These are phyloP conservation scores for Plectranthus barbatus DNA, from an alignment of 257 asterid genomes.

Conservation along the genomic window DNA sequence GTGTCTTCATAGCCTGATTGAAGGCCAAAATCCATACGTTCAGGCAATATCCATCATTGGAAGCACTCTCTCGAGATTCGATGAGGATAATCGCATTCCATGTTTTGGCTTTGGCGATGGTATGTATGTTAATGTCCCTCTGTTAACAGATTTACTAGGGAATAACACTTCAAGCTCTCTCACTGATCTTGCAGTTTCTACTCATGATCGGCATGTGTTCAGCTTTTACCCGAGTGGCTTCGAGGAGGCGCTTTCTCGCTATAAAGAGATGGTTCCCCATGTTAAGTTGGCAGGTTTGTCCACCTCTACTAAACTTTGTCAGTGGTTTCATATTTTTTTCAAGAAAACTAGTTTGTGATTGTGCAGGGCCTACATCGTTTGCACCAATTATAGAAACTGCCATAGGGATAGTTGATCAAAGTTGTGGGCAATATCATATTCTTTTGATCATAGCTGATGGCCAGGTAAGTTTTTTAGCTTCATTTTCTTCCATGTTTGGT, in stretches of 20 bases:
- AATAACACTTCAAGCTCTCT: not conserved
- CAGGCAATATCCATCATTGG: constrained; percentile 91
- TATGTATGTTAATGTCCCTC: not conserved
- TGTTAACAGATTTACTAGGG: not conserved
- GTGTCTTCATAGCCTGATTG: constrained; percentile 59
- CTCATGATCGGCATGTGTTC: constrained; percentile 80
- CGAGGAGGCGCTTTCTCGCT: constrained; percentile 69
- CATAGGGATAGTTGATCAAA: constrained; percentile 70
- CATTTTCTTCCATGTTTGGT: not conserved
- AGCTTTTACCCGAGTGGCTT: constrained; percentile 71
- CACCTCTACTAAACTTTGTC: not conserved
- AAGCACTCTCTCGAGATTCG: constrained; percentile 66
- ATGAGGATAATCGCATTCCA: constrained; percentile 85
- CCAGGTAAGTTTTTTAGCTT: constrained; percentile 36
- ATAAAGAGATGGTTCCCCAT: constrained; percentile 58
- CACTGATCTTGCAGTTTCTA: constrained; percentile 40
- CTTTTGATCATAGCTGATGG: constrained; percentile 88
- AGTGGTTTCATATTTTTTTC: too few relatives aligned
- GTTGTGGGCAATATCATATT: constrained; percentile 83
- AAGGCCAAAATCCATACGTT: constrained; percentile 58
- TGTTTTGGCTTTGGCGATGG: constrained; percentile 87
- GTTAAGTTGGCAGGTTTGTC: constrained; percentile 63
- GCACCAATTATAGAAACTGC: constrained; percentile 87
- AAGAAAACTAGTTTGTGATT: constrained; percentile 2
- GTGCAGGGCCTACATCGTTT: constrained; percentile 79